Percentiles rank a stretch among this genome's conserved stretches.
Conservation (phyloP, 495 filamentous ascomycete genomes). For the Bryoglossum gracile region DNA sequence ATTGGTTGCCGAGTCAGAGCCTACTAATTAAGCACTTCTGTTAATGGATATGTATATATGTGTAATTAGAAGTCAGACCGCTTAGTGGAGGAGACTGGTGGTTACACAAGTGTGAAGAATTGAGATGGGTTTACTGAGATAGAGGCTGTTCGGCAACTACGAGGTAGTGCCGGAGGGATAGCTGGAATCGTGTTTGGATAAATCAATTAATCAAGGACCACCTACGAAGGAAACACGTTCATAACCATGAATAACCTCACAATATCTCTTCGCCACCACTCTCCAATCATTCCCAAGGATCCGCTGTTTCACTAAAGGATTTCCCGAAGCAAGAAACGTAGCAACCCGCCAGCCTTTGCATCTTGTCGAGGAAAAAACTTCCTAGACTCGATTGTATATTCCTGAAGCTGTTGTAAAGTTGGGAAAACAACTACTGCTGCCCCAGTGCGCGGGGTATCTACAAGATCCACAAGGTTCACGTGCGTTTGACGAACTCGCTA, state of each 20-base stretch:
- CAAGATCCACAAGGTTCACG: slow-evolving; percentile 10
- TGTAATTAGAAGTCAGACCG: neutral
- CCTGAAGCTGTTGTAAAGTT: slow-evolving; percentile 2
- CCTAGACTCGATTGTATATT: slow-evolving; percentile 10
- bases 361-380: slow-evolving; percentile 5
- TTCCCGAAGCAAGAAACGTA: slow-evolving; percentile 14
- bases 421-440: slow-evolving; percentile 4
- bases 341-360: slow-evolving; percentile 11
- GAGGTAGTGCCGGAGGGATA: no score
- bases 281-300: no score
- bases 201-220: no score
- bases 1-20: neutral
- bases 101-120: neutral
- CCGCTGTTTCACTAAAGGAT: slow-evolving; percentile 6
- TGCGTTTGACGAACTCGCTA: slow-evolving; percentile 10
- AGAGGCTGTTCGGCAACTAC: no score
- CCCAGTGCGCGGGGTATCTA: slow-evolving; percentile 6
- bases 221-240: no score
- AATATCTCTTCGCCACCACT: no score
- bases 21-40: neutral
- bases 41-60: neutral
- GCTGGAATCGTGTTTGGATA: no score
- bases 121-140: neutral
- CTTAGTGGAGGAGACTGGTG: neutral
- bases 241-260: no score